Conservation (phyloP, 2,329 filamentous ascomycete species). For the Colletotrichum noveboracense region DNA sequence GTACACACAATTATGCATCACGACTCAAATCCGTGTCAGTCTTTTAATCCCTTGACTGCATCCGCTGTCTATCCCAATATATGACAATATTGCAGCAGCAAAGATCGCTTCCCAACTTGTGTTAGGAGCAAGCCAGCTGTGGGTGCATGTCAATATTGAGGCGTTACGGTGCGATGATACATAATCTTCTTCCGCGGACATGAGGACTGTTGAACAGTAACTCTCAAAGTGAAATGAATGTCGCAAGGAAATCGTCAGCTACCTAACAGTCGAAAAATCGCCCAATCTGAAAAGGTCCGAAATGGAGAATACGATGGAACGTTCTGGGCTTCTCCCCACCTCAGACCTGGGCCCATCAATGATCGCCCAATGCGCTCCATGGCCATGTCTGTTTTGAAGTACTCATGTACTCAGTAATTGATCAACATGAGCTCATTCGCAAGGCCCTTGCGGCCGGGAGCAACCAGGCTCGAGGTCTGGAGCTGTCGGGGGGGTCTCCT, state of each 20-base stretch:
- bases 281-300: background rate
- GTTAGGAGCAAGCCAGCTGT: background rate
- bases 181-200: background rate
- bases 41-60: rapidly evolving
- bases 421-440: background rate
- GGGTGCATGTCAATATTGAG: background rate
- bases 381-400: background rate
- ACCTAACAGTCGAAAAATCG: background rate
- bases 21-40: background rate
- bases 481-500: background rate
- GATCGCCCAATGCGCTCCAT: background rate
- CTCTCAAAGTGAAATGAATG: background rate
- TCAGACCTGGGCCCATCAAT: background rate
- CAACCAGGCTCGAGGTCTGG: background rate
- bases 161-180: background rate
- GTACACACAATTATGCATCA: rapidly evolving
- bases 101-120: background rate
- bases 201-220: background rate
- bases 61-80: rapidly evolving
- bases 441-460: background rate
- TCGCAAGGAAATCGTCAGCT: background rate
- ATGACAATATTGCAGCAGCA: background rate
- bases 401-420: background rate
- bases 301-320: background rate
- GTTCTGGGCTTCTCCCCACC: background rate